Base-by-base conservation (phyloP, 2,329 filamentous ascomycete genomes). In the Byssothecium circinans region DNA sequence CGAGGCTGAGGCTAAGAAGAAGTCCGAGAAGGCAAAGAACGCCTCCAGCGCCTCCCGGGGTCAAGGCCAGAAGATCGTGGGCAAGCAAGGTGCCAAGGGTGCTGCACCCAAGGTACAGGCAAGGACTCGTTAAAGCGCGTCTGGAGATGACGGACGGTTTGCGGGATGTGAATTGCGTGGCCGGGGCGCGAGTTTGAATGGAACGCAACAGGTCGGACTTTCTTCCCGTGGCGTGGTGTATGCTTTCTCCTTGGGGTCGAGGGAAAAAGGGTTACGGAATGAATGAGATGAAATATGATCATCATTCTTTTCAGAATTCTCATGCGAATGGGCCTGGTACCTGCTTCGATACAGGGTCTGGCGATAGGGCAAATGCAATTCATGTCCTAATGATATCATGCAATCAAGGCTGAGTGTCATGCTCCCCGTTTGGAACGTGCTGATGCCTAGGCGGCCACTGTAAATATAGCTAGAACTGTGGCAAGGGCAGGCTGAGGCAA, bases 61-160 rank as follows among this genome's bases (percentile, higher is more conserved):
- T 73, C 84, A 91, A 81, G 81, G 83, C 64, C 76, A 78, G 70
- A 86, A 88, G 77, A 89, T 95, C 75, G 81, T 87, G 76, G 91
- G 90, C 86, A 99, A 99, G 89, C 90, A 96, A 84, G 91, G 90
- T 72, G 87, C 90, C 62, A 96, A 95, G 86, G 94, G 94, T 71
- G 84, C 91, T 65, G 84, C 83, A 68, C 78, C 81, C 73, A 96
- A 96, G 88, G 86, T 90, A 68, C 82, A 87, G 74, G 85, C 89
- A 74, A 91, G 86, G 73, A 87, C 83, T 80, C 91, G 91, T 80
- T 32, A 32, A 32, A 14, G 29, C 29, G 29, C 29, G 6, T 32
- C 10, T 32, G 29, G 29, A 38, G 36, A 35, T 40, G 29, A 32
- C 29, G 8, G 29, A 10, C 10, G 43, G 34, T 19, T 32, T 12